Evolutionary conservation across 371 early-diverging fungal species (phyloP).

Genomic region (Circinella umbellata): DNA sequence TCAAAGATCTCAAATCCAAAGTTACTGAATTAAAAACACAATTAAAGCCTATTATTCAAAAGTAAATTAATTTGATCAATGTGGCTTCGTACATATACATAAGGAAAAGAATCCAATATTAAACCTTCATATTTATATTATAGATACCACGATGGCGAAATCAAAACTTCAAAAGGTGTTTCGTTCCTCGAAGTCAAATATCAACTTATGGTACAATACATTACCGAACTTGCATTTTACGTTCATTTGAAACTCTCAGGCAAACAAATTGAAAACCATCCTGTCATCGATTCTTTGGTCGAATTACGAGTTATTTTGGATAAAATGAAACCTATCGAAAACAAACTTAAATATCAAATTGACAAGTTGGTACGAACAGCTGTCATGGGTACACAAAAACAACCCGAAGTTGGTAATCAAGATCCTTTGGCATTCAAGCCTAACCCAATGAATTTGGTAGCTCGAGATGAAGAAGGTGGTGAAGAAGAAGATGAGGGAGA

Average conservation of each 20-base stretch:
- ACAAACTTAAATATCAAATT: constrained; percentile 94
- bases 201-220: constrained; percentile 87
- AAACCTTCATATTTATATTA: too few species aligned
- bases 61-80: constrained; percentile 25
- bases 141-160: constrained; percentile 59
- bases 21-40: constrained; percentile 58
- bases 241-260: constrained; percentile 82
- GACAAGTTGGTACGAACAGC: constrained; percentile 91
- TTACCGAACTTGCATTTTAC: constrained; percentile 76
- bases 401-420: constrained; percentile 28
- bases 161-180: constrained; percentile 81
- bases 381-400: constrained; percentile 49
- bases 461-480: constrained; percentile 47
- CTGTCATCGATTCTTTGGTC: constrained; percentile 73
- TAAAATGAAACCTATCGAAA: constrained; percentile 93
- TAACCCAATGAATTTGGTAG: constrained; percentile 76
- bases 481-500: constrained; percentile 48
- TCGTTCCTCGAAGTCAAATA: constrained; percentile 87
- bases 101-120: too few species aligned
- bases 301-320: constrained; percentile 87
- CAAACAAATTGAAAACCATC: constrained; percentile 62
- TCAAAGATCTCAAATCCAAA: constrained; percentile 59
- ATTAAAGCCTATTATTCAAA: constrained; percentile 56
- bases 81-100: too few species aligned
- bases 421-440: constrained; percentile 90